Evolutionary conservation across 2,329 filamentous ascomycete species (phyloP), one percentile per base, ranked within the genome.

Genomic region (Ceratocystis eucalypticola): DNA sequence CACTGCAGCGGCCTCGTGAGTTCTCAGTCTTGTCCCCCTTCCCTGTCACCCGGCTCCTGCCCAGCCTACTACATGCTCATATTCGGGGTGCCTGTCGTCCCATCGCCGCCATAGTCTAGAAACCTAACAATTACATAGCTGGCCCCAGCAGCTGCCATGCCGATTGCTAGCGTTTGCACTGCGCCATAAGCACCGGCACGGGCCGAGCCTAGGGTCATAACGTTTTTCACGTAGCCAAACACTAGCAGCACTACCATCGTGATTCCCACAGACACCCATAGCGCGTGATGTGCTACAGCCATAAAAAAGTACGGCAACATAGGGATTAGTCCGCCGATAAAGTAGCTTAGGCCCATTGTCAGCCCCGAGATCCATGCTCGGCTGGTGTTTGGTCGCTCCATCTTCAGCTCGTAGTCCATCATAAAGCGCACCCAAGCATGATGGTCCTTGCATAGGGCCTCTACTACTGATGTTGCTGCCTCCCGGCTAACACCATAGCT

Each of bases 251-350:
- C 81, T 6, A 84, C 71, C 12, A 83, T 79, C 71, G 86, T 88
- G 65, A 88, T 79, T 3, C 73, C 78, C 30, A 87, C 78, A 28
- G 83, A 86, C 68, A 83, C 81, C 45, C 80, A 78, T 63, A 91
- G 75, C 0, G 80, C 81, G n/a, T 77, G 71, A 28, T 73, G 72
- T 6, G 82, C 76, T 25, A 73, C 72, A 15, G 70, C 67, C 72
- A 82, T 77, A 69, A 87, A 77, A 69, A 89, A 85, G 75, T 90
- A 90, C 0, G 87, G 87, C 53, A 88, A 74, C 71, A 89, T 79
- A 15, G 87, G 87, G n/a, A 89, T 80, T 65, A 89, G 77, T 0
- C 87, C 87, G 22, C 87, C 87, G 25, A 89, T 74, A 64, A 89
- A 85, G 73, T 90, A 90, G 45, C 85, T 85, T 17, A 84, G 71